Percentiles rank a stretch among this genome's conserved stretches.
Conservation (phyloP, 208 protist species). For the Trypanosoma scelopori region DNA sequence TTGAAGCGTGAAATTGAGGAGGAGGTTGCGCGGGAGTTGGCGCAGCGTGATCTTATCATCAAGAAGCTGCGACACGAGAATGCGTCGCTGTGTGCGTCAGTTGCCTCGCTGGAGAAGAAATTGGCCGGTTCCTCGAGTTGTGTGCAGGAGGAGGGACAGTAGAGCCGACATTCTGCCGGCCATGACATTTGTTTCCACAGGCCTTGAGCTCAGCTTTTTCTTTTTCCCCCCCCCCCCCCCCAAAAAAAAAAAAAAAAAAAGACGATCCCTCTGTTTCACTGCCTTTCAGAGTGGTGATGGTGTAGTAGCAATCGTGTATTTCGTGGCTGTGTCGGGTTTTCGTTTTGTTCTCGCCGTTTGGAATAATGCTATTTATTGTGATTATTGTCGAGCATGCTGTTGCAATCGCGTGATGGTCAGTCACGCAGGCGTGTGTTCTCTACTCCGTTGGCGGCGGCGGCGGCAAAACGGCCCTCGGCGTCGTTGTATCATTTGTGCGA, state of each 20-base stretch:
- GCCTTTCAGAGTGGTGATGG: too few relatives aligned
- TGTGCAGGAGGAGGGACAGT: neutral
- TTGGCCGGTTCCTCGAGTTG: conserved; percentile 8
- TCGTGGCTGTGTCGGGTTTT: neutral
- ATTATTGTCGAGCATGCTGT: too few relatives aligned
- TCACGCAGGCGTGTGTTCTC: too few relatives aligned
- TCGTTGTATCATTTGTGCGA: too few relatives aligned
- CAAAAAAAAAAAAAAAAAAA: too few relatives aligned
- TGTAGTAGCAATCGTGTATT: too few relatives aligned
- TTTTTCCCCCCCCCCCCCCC: neutral
- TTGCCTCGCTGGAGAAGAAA: conserved; percentile 18
- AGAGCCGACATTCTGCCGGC: neutral
- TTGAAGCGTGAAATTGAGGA: conserved; percentile 46
- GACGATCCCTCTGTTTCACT: neutral
- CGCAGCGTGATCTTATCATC: conserved; percentile 45
- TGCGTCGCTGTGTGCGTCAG: conserved; percentile 23
- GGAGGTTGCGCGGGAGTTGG: conserved; percentile 42
- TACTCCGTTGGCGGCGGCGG: too few relatives aligned
- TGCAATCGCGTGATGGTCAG: too few relatives aligned
- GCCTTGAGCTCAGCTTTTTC: neutral
- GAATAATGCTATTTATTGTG: too few relatives aligned
- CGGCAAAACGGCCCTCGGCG: too few relatives aligned
- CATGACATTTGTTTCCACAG: neutral
- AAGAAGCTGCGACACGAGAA: conserved; percentile 49
- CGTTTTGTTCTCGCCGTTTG: too few relatives aligned